Evolutionary conservation across 768 basidiomycete genomes (phyloP), one percentile per base, ranked within the genome.

Genomic region (Tylopilus balloui): DNA sequence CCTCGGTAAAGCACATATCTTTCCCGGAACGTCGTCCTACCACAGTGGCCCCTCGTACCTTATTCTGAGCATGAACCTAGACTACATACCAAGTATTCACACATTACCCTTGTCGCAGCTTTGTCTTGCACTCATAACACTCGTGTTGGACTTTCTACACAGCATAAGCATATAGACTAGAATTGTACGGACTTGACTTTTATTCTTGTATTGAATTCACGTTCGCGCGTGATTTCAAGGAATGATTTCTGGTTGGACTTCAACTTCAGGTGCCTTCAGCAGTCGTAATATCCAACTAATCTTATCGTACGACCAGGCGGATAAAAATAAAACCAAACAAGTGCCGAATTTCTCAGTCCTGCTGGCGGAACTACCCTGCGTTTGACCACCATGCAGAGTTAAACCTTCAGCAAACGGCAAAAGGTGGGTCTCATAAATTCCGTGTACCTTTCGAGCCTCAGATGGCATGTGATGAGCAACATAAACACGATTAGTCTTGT

Each of bases 401-500:
- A 11, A 20, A 12, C 9, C 4, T 29, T 15, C 11, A 12, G n/a
- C 6, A 44, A 48, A 24, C 3, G 7, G 6, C 14, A 34, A 46
- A 42, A 42, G 51, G 61, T 62, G 39, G 17, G 59, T 53, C 34
- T 42, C 15, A 25, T 17, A n/a, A 17, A 9, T 43, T 49, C 14
- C 9, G 3, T 21, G 27, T 25, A 13, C 17, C 12, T 43, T 29
- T 38, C n/a, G 3, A 34, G 35, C 47, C 39, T n/a, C 2, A 32
- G 9, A 19, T 28, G 49, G 54, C 52, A 48, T 14, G 45, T 70
- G 71, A 78, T 83, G 84, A 81, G 77, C 77, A 79, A 71, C 69
- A 68, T 69, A 78, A 69, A 78, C 77, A 64, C 85, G 92, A 93
- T 94, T 94, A 93, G 90, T 94, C 89, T 91, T 91, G 68, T 84